These are phyloP conservation scores for Sanghuangporus baumii DNA, from an alignment of 1,284 basidiomycete species.

Conservation along the genomic window DNA sequence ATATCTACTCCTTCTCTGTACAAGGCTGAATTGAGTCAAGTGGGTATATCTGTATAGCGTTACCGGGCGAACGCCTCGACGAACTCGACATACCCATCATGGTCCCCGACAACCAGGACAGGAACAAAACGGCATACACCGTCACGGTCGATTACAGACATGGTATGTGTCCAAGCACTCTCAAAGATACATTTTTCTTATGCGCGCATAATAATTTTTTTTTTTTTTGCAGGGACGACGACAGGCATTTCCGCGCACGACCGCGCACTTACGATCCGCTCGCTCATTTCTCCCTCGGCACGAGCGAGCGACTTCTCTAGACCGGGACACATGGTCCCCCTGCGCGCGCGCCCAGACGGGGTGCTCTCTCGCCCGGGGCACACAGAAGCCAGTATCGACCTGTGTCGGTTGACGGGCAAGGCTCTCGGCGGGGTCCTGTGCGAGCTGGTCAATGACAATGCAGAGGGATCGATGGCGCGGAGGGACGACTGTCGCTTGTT, in stretches of 20 bases:
- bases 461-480: constrained; percentile 92
- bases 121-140: constrained; percentile 95
- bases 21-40: constrained; percentile 36
- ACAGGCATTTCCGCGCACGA: constrained; percentile 98
- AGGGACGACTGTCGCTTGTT: constrained; percentile 90
- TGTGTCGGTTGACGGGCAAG: constrained; percentile 77
- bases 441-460: constrained; percentile 92
- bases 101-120: constrained; percentile 87
- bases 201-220: not conserved
- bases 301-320: constrained; percentile 77
- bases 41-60: constrained; percentile 91
- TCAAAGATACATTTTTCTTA: not conserved
- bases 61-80: constrained; percentile 72
- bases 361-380: constrained; percentile 85
- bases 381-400: constrained; percentile 88
- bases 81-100: constrained; percentile 92
- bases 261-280: constrained; percentile 81
- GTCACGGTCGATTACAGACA: constrained; percentile 92
- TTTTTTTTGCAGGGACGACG: constrained; percentile 59
- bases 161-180: constrained; percentile 37
- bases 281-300: constrained; percentile 62
- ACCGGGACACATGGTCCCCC: constrained; percentile 93
- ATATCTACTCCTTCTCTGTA: not conserved
- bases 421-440: constrained; percentile 85
- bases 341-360: constrained; percentile 84